Base-by-base conservation (phyloP, 2,329 filamentous ascomycete species). In the Calonectria honghensis region DNA sequence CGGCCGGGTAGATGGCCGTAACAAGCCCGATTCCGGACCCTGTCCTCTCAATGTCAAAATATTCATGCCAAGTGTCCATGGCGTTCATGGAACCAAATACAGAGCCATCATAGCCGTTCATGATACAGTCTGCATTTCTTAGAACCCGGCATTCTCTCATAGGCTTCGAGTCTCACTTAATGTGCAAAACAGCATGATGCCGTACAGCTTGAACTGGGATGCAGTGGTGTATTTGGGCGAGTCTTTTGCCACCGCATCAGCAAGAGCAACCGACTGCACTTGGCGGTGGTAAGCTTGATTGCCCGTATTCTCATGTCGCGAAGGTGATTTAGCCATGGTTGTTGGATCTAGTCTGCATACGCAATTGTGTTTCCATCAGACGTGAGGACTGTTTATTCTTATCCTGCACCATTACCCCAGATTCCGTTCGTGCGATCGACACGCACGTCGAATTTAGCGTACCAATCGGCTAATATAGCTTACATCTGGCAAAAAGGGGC, bases 21-120 rank as follows among this genome's bases (percentile, higher is more conserved):
- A 71, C 68, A 2, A 65, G 41, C 7, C 68, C 68, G 13, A 64
- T 79, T 32, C 57, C 67, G 6, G 68, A 35, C 6, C 78, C 78
- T 1, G 72, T 73, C 52, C 52, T 76, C 29, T 74, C 76, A 31
- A 79, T 67, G 5, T 73, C 52, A 63, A 77, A 78, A 54, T 66
- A 69, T 4, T 78, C 75, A n/a, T 79, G 78, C 31, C 71, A 79
- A 6, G 70, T 75, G 41, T 70, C 59, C 76, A 79, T 79, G 20
- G 78, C 77, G 45, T 79, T 79, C 63, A 79, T 70, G 6, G 77
- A 73, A n/a, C 78, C 76, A 72, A 79, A 77, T 7, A 79, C 74
- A 18, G 77, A 79, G 41, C 78, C 77, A 48, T 71, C 67, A 41
- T 70, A 70, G 9, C 67, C 67, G 29, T 70, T 70, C 67, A 69